Evolutionary conservation across 805 yeast species (phyloP), one percentile per base, ranked within the genome.

Genomic region (Kodamaea neixiangensis): DNA sequence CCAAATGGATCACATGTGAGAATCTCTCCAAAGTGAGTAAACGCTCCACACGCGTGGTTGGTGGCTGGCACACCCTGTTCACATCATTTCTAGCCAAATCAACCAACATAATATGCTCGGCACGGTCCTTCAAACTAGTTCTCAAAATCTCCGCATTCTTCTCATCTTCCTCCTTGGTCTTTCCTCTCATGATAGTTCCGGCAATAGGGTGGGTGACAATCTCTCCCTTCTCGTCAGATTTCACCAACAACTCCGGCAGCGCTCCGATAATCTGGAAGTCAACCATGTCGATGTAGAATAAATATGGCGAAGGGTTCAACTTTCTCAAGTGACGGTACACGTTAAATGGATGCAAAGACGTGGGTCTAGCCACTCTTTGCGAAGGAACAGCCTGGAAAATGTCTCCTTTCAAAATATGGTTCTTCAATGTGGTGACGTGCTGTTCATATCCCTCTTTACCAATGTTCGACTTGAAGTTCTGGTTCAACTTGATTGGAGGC

Each of bases 361-460:
- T 94, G 34, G 97, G 97, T 69, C 97, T 85, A 4, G 96, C 89
- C 21, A 94, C 91, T 64, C 99, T 81, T 75, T 94, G 99, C 1
- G 97, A 92, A 5, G 99, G 99, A 19, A 94, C 99, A 1, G 96
- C 97, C 71, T 94, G 99, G 72, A 94, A 88, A 51, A 94, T 89
- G 64, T 94, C 98, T 52, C 99, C 99, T 58, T 83, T 82, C 60
- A 85, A 71, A 60, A 94, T 94, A 63, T 93, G 97, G 39, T 81
- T 70, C 64, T 91, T 91, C 63, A 94, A 78, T 11, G 69, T 77
- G 10, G 74, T 67, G 37, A 94, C 99, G 67, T 89, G 96, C 25
- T 61, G 61, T 70, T 94, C 96, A 67, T 94, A 94, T 46, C 99
- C 99, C 51, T 84, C 88, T 72, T 90, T 88, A 44, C 98, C 99